These are phyloP conservation scores for Nothophaeocryptopus gaeumannii DNA, from an alignment of 2,329 filamentous ascomycete genomes.

Conservation along the genomic window DNA sequence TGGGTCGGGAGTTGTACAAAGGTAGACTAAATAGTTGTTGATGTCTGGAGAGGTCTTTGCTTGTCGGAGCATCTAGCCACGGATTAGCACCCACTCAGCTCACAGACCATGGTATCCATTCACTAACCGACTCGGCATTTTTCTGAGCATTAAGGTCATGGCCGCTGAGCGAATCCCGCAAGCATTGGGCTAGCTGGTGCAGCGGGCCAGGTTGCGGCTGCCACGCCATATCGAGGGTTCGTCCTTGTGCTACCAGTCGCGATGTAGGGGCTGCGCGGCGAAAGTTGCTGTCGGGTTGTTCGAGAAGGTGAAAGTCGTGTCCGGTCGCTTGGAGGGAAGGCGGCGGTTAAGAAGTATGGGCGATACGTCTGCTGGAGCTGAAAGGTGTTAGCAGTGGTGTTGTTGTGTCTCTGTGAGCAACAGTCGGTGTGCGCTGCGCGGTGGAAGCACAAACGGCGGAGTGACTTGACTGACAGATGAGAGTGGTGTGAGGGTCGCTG, in stretches of 20 bases:
- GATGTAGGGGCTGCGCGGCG: neutral
- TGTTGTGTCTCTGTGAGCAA: constrained; percentile 1
- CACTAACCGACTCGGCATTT: constrained; percentile 79
- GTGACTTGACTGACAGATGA: constrained; percentile 15
- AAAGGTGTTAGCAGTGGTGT: neutral
- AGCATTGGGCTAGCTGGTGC: constrained; percentile 80
- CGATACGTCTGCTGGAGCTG: no score
- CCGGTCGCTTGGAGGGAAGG: no score
- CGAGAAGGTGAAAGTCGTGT: no score
- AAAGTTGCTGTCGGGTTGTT: no score
- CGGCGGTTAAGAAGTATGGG: no score
- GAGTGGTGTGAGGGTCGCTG: neutral
- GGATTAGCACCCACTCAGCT: neutral
- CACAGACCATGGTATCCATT: neutral
- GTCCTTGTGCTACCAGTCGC: neutral
- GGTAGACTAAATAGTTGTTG: constrained; percentile 93
- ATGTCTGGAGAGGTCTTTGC: constrained; percentile 87
- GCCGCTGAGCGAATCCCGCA: constrained; percentile 88
- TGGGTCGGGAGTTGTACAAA: constrained; percentile 68
- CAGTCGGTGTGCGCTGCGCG: neutral
- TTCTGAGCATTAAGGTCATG: constrained; percentile 77
- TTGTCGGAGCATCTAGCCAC: constrained; percentile 78
- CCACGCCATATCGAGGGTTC: constrained; percentile 70
- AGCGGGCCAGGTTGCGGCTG: constrained; percentile 84
- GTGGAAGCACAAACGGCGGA: constrained; percentile 1